Percentiles rank a stretch among this genome's conserved stretches.
Evolutionary conservation across 192 early-diverging fungal genomes (phyloP).

Genomic region (Coemansia pectinata): DNA sequence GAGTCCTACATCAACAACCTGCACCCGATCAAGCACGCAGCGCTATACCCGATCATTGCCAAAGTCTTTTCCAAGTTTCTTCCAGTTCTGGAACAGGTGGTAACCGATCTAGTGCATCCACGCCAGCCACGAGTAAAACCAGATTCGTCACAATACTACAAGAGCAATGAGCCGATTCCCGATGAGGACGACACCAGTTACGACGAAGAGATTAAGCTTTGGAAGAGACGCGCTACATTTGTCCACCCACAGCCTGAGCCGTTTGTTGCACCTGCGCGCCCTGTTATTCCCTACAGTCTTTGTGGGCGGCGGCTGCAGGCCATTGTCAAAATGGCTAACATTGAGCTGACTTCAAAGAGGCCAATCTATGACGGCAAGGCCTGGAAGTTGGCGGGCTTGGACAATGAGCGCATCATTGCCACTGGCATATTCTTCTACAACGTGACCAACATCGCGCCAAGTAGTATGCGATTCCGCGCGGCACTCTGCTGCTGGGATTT

Average conservation of each 20-base stretch:
- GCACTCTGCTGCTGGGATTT: background rate
- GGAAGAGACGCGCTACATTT: too few species aligned
- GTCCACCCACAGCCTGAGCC: constrained; percentile 13
- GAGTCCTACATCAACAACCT: too few species aligned
- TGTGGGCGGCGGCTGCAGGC: constrained; percentile 22
- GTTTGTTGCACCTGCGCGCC: constrained; percentile 25
- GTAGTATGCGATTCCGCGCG: constrained; percentile 59
- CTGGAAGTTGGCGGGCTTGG: too few species aligned
- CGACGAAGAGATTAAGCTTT: background rate
- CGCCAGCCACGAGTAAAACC: too few species aligned
- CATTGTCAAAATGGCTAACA: too few species aligned
- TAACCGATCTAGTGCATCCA: too few species aligned
- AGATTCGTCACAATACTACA: background rate
- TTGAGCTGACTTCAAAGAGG: too few species aligned
- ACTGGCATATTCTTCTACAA: constrained; percentile 73
- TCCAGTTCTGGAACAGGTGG: too few species aligned
- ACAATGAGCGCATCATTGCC: constrained; percentile 55
- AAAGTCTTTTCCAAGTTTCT: constrained; percentile 26
- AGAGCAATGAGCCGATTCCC: background rate
- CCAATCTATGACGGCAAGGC: too few species aligned
- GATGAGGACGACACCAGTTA: too few species aligned
- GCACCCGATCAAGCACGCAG: constrained; percentile 42
- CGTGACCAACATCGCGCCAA: constrained; percentile 63
- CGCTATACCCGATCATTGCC: constrained; percentile 50
- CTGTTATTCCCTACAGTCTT: constrained; percentile 21